Base-by-base conservation (phyloP, 2,329 filamentous ascomycete genomes). In the Pseudogymnoascus sp. region DNA sequence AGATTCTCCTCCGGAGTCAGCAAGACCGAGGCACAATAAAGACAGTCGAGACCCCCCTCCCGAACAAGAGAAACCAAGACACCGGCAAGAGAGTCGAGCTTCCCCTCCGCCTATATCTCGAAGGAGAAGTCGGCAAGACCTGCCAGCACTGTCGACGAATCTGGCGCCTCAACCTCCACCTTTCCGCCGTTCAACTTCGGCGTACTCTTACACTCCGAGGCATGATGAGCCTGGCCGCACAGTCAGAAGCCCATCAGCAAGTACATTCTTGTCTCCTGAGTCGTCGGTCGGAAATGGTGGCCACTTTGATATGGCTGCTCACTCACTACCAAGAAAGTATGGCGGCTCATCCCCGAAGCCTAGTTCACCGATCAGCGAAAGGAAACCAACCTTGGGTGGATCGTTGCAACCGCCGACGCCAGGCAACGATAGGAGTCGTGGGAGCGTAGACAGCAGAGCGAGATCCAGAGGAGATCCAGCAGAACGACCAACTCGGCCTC, bases 111-210 rank as follows among this genome's bases (percentile, higher is more conserved):
- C 37, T 3, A 21, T 62, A 8, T 35, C 58, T 27, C 66, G 67
- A 61, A 64, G 64, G 55, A 63, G 62, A 37, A 73, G 70, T 60
- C 68, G 68, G 60, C 69, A 71, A 45, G 71, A 73, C 60, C 65
- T 73, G 37, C 71, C 71, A 39, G 62, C 63, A 13, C 62, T 72
- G n/a, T 66, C 72, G 42, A 72, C 71, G 5, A 71, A 72, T 60
- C 63, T 72, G 6, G 66, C 67, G 12, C 65, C 66, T 65, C 68
- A 70, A n/a, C 64, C 69, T 25, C 69, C 69, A 35, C 64, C 69
- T 60, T 72, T 66, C 45, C 61, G 68, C 61, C 67, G 70, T 64
- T 72, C 67, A 63, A 63, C 67, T 25, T 72, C 71, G 7, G 66
- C 68, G 12, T 70, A 63, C 60, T 58, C 65, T 33, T 60, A 40